A percentile compares a stretch with the other conserved stretches of the same genome.
Evolutionary conservation across 1,284 basidiomycete genomes (phyloP).

Genomic region (Amylostereum chailletii): DNA sequence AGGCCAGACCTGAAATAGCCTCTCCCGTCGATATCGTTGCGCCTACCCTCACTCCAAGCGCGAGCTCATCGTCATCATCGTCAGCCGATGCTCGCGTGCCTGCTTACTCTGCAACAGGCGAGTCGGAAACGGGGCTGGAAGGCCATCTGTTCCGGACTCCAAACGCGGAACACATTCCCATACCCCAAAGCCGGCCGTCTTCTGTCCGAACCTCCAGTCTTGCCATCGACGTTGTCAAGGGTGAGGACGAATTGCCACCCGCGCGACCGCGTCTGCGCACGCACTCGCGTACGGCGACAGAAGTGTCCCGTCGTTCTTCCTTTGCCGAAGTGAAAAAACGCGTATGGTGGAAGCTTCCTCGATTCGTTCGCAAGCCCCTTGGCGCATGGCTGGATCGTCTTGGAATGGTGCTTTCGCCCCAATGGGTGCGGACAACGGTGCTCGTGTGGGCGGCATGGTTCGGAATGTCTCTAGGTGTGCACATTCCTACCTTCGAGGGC

Average conservation of each 20-base stretch:
- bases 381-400: constrained; percentile 68
- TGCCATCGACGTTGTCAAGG: neutral
- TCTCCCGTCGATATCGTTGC: neutral
- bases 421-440: constrained; percentile 79
- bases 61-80: constrained; percentile 4
- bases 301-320: constrained; percentile 22
- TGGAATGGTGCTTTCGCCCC: constrained; percentile 66
- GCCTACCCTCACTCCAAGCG: neutral
- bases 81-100: constrained; percentile 4
- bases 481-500: constrained; percentile 4
- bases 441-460: constrained; percentile 85
- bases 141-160: constrained; percentile 27
- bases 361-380: constrained; percentile 39
- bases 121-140: constrained; percentile 28
- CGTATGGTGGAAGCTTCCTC: constrained; percentile 31
- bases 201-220: too few species aligned
- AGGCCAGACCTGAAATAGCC: constrained; percentile 6
- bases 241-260: neutral
- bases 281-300: constrained; percentile 4
- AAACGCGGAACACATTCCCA: neutral
- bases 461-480: constrained; percentile 69
- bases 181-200: too few species aligned
- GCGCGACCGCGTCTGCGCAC: neutral
- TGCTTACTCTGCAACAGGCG: constrained; percentile 31
- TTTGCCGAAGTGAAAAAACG: constrained; percentile 33